Evolutionary conservation across 768 basidiomycete genomes (phyloP), one percentile per base, ranked within the genome.

Genomic region (Rhizopogon rudus): DNA sequence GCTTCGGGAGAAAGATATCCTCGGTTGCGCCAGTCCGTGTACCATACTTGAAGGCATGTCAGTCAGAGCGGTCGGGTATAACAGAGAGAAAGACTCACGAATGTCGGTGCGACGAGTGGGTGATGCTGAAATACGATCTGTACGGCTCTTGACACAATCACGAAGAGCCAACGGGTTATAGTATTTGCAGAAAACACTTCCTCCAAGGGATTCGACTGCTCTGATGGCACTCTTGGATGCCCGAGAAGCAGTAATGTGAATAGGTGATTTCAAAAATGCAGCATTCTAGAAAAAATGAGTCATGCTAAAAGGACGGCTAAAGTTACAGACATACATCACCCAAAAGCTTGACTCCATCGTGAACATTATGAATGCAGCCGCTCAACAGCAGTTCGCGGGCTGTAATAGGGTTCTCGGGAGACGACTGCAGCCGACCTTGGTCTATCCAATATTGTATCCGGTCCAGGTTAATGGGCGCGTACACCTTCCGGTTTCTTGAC

Each of bases 371-470:
- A 13, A 98, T 75, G 61, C 92, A 92, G 0, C 93, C 89, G 59
- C 91, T 93, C 54, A 86, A 70, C n/a, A 95, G 74, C 28, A 98
- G 73, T 58, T 93, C 88, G 35, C 79, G 82, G 41, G 92, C 92
- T 20, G 93, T 97, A 52, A 99, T 98, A 5, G 93, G 90, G 42
- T 83, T 79, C 51, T 87, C 84, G 12, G 84, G 86, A 0, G 88
- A 83, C 1, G 89, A 92, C 35, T 81, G 75, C 45, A 98, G 74
- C 44, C 91, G 83, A 4, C 91, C 91, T 65, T 86, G 81, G 62
- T 91, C 84, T 66, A 99, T 86, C 91, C 92, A 98, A 66, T 87
- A 76, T 62, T 96, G 93, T 61, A 99, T 81, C 50, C 88, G 81
- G 67, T 93, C 86, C 39, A 98, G 76, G 61, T 95, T 93, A 13